Percentiles rank a stretch among this genome's conserved stretches.
phyloP scores from a whole-genome alignment of 2,329 filamentous ascomycete species.

The Trichoderma sp. region DNA sequence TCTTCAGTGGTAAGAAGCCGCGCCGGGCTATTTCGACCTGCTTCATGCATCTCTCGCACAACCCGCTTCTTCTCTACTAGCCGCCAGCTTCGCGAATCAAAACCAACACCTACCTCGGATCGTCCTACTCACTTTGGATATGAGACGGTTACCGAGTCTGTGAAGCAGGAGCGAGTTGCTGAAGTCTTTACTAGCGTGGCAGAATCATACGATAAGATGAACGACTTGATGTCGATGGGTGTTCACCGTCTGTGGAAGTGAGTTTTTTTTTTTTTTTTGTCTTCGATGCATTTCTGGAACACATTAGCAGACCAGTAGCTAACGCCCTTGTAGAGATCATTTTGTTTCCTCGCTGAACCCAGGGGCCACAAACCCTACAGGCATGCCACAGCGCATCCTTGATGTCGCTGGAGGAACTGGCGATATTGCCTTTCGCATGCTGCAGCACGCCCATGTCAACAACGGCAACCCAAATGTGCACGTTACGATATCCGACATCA shows the following conservation, averaged over 20 bases:
- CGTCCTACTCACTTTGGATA: constrained; percentile 88
- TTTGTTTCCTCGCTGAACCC: constrained; percentile 92
- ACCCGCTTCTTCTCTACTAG: constrained; percentile 36
- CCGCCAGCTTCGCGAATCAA: constrained; percentile 29
- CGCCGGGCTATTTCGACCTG: constrained; percentile 30
- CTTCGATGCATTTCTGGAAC: neutral
- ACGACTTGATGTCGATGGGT: constrained; percentile 97
- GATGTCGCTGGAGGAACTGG: constrained; percentile 97
- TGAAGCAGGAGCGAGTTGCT: constrained; percentile 74
- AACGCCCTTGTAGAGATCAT: constrained; percentile 63
- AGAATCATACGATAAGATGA: constrained; percentile 95
- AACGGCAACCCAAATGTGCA: constrained; percentile 71
- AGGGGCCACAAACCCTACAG: constrained; percentile 56
- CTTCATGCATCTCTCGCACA: constrained; percentile 25
- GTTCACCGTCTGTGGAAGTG: constrained; percentile 94
- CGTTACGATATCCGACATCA: constrained; percentile 95
- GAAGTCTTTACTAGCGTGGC: constrained; percentile 95
- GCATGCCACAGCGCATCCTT: constrained; percentile 69
- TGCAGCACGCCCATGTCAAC: constrained; percentile 86
- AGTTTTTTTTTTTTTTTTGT: constrained; percentile 32
- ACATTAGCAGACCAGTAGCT: neutral
- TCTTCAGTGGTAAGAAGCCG: constrained; percentile 37
- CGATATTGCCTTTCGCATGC: constrained; percentile 95
- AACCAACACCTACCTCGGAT: constrained; percentile 37
- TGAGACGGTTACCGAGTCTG: constrained; percentile 75